phyloP scores from a whole-genome alignment of 257 asterid species.

The Nicotiana attenuata region DNA sequence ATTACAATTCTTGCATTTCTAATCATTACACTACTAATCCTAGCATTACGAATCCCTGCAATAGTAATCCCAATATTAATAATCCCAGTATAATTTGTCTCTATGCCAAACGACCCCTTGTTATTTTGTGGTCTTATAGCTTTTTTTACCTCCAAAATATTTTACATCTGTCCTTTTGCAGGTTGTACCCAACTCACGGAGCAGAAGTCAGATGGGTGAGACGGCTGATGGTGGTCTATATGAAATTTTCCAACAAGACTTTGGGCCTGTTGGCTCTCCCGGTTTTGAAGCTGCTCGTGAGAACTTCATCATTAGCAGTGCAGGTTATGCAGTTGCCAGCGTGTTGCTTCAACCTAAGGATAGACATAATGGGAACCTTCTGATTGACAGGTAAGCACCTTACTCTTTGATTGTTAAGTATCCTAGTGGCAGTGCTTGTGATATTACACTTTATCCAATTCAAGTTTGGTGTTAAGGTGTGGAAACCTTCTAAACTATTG shows the following conservation, averaged over 20 bases:
- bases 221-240: conserved; percentile 96
- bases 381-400: conserved; percentile 73
- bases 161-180: conserved; percentile 25
- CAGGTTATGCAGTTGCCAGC: conserved; percentile 99
- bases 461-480: not conserved
- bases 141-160: not conserved
- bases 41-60: too few species aligned
- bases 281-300: conserved; percentile 96
- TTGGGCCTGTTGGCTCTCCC: conserved; percentile 95
- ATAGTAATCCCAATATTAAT: too few species aligned
- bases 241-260: conserved; percentile 98
- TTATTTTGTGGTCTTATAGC: not conserved
- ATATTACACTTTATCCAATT: not conserved
- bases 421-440: not conserved
- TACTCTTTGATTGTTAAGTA: not conserved
- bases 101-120: too few species aligned
- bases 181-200: conserved; percentile 95
- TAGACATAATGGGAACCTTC: conserved; percentile 96
- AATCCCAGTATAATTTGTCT: too few species aligned
- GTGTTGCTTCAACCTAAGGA: conserved; percentile 99
- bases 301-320: conserved; percentile 94
- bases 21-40: too few species aligned
- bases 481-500: not conserved
- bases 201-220: conserved; percentile 99
- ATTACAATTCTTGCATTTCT: too few species aligned